These are phyloP conservation scores for Fusarium zealandicum DNA, from an alignment of 2,329 filamentous ascomycete genomes.

Conservation along the genomic window DNA sequence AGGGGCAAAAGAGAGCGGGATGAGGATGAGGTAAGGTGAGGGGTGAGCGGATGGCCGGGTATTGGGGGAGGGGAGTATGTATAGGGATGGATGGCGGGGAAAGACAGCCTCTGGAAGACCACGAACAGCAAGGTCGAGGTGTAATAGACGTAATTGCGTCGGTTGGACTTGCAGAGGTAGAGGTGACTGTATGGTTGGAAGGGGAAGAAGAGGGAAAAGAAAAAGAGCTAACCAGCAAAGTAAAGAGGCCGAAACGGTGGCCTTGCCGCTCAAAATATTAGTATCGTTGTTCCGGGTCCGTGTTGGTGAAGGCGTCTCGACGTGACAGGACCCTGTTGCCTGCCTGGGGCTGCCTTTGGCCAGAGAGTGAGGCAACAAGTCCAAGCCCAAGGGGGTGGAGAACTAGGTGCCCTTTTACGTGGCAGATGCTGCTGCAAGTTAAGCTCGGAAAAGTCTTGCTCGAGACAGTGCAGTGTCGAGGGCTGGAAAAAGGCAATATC, in stretches of 20 bases:
- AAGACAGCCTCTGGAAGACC: constrained; percentile 4
- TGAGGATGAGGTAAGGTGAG: constrained; percentile 32
- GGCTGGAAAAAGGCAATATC: constrained; percentile 23
- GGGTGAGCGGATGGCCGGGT: constrained; percentile 40
- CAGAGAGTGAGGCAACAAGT: constrained; percentile 6
- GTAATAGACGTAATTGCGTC: constrained; percentile 15
- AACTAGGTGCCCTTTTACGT: constrained; percentile 6
- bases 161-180: constrained; percentile 1
- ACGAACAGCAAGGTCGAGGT: constrained; percentile 5
- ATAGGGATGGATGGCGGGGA: constrained; percentile 30
- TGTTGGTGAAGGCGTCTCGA: constrained; percentile 23
- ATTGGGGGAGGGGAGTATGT: constrained; percentile 35
- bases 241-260: constrained; percentile 11
- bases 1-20: constrained; percentile 35
- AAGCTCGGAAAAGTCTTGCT: background rate
- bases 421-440: constrained; percentile 6
- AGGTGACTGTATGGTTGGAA: background rate
- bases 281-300: constrained; percentile 13
- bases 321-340: constrained; percentile 10
- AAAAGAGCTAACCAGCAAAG: constrained; percentile 28
- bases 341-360: constrained; percentile 27
- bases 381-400: constrained; percentile 10
- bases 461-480: constrained; percentile 6
- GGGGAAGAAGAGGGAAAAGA: constrained; percentile 15
- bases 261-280: constrained; percentile 25